Conservation (phyloP, 768 basidiomycete species). For the Leccinum incarnatum region DNA sequence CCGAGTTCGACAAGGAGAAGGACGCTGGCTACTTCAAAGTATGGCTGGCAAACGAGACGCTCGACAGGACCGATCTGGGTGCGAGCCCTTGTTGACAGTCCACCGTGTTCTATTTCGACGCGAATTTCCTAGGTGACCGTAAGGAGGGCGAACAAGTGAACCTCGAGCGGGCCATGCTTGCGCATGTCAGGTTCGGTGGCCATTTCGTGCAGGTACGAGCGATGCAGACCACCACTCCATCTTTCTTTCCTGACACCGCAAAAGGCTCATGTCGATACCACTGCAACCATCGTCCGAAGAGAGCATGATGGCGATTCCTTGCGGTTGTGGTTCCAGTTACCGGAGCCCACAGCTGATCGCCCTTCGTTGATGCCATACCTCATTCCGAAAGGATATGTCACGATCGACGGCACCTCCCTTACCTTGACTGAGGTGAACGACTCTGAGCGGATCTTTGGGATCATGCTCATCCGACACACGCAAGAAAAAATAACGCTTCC, state of each 20-base stretch:
- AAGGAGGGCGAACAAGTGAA: slow-evolving; percentile 81
- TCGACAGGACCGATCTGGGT: slow-evolving; percentile 90
- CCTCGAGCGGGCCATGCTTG: slow-evolving; percentile 92
- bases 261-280: slow-evolving; percentile 92
- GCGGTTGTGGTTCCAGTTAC: slow-evolving; percentile 76
- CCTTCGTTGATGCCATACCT: slow-evolving; percentile 76
- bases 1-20: slow-evolving; percentile 63
- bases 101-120: slow-evolving; percentile 4
- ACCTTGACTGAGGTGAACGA: slow-evolving; percentile 84
- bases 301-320: slow-evolving; percentile 83
- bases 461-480: slow-evolving; percentile 96
- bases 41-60: slow-evolving; percentile 94
- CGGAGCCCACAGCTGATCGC: slow-evolving; percentile 52
- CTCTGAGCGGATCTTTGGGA: slow-evolving; percentile 59
- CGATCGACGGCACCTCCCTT: slow-evolving; percentile 91
- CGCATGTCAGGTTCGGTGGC: slow-evolving; percentile 89
- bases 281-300: slow-evolving; percentile 68
- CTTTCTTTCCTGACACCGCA: neutral
- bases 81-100: slow-evolving; percentile 8
- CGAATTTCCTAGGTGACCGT: slow-evolving; percentile 58
- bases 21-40: slow-evolving; percentile 85
- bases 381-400: slow-evolving; percentile 91
- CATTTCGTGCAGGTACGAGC: slow-evolving; percentile 89
- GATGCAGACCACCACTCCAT: neutral
- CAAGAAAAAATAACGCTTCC: slow-evolving; percentile 83